Conservation (phyloP, 345 rosid species). For the Eucalyptus leucophloia region DNA sequence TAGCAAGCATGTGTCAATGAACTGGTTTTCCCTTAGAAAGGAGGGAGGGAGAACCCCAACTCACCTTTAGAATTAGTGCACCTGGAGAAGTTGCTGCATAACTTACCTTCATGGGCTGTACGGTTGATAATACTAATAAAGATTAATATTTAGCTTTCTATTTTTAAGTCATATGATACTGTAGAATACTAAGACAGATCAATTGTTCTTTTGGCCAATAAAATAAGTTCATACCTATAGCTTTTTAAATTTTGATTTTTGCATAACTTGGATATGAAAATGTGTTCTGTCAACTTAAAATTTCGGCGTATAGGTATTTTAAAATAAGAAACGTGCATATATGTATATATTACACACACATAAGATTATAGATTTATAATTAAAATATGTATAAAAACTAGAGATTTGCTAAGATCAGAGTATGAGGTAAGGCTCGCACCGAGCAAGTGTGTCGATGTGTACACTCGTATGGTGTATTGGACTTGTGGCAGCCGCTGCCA, state of each 20-base stretch:
- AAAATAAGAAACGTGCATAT: background rate
- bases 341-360: background rate
- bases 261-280: background rate
- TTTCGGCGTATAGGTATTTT: background rate
- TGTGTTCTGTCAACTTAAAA: background rate
- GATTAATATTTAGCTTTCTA: background rate
- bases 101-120: too few relatives aligned
- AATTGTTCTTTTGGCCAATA: background rate
- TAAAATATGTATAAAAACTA: background rate
- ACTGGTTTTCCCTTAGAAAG: too few relatives aligned
- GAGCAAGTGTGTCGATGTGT: background rate
- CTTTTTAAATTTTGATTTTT: background rate
- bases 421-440: too few relatives aligned
- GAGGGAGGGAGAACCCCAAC: too few relatives aligned
- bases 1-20: background rate
- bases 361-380: background rate
- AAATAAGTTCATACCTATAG: background rate
- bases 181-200: background rate
- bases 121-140: too few relatives aligned
- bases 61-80: too few relatives aligned
- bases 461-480: background rate
- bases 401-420: background rate
- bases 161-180: background rate
- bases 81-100: too few relatives aligned
- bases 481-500: background rate